Percentiles rank a stretch among this genome's conserved stretches.
phyloP scores from a whole-genome alignment of 164 flowering plant species.

The Liriodendron chinense region DNA sequence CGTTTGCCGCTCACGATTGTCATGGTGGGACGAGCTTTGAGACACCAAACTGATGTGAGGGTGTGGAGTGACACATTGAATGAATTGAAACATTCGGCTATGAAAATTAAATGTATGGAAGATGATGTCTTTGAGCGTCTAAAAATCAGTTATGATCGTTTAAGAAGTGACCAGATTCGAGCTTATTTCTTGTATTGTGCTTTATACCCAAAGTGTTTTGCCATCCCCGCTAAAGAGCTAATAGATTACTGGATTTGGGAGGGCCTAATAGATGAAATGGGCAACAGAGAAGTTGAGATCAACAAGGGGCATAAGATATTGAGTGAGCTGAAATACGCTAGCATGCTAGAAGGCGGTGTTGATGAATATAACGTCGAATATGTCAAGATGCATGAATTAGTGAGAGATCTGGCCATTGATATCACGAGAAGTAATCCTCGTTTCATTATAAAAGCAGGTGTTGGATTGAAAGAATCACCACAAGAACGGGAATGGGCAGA shows the following conservation, averaged over 20 bases:
- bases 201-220: constrained; percentile 20
- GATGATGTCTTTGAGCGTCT: constrained; percentile 9
- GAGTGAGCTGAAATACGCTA: constrained; percentile 15
- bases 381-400: constrained; percentile 24
- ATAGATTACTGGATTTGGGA: constrained; percentile 23
- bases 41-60: not conserved
- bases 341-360: constrained; percentile 14
- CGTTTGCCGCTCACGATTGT: constrained; percentile 28
- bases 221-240: constrained; percentile 13
- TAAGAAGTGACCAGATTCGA: constrained; percentile 1
- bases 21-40: constrained; percentile 19
- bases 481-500: not conserved
- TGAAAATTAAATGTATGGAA: not conserved
- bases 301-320: constrained; percentile 21
- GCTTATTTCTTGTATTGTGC: constrained; percentile 24
- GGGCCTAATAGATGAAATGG: constrained; percentile 16
- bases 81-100: constrained; percentile 9
- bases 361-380: constrained; percentile 3
- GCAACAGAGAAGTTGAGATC: not conserved
- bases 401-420: constrained; percentile 23
- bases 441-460: constrained; percentile 21
- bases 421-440: constrained; percentile 1
- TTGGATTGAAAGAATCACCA: constrained; percentile 9
- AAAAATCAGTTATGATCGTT: constrained; percentile 15
- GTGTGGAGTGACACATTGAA: constrained; percentile 25